A percentile compares a stretch with the other conserved stretches of the same genome.
These are phyloP conservation scores for Myxozyma lipomycoides DNA, from an alignment of 805 yeast genomes.

Conservation along the genomic window DNA sequence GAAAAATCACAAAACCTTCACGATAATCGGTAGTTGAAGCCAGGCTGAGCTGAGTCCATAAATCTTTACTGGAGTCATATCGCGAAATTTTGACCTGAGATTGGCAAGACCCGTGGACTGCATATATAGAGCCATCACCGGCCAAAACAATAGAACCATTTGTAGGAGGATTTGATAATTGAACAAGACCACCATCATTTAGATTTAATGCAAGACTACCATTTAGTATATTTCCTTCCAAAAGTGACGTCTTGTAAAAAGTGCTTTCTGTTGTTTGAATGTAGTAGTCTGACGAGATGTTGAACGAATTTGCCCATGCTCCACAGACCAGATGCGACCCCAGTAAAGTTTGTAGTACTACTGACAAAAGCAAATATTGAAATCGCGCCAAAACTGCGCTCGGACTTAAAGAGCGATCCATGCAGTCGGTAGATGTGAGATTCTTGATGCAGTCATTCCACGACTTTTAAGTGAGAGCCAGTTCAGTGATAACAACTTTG, in stretches of 20 bases:
- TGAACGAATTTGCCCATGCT: slow-evolving; percentile 21
- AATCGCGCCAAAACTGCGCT: slow-evolving; percentile 1
- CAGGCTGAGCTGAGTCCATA: slow-evolving; percentile 4
- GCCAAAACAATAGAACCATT: slow-evolving; percentile 34
- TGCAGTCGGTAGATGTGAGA: not conserved
- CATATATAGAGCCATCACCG: slow-evolving; percentile 21
- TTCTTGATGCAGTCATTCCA: too few species aligned
- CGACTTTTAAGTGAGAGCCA: too few species aligned
- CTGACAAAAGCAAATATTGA: not conserved
- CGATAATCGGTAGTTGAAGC: slow-evolving; percentile 8
- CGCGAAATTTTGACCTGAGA: slow-evolving; percentile 8
- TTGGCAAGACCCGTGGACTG: slow-evolving; percentile 31
- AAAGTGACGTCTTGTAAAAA: slow-evolving; percentile 11
- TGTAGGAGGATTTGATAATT: slow-evolving; percentile 32
- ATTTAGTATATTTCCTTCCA: slow-evolving; percentile 2
- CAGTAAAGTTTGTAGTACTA: not conserved
- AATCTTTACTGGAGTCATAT: slow-evolving; percentile 2
- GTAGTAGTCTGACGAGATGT: slow-evolving; percentile 12
- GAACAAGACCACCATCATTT: slow-evolving; percentile 10
- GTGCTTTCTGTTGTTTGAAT: slow-evolving; percentile 14
- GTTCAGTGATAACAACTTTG: too few species aligned
- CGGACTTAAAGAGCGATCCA: not conserved
- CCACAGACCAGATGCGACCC: not conserved
- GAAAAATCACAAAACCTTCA: slow-evolving; percentile 10
- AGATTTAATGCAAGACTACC: slow-evolving; percentile 9